These are phyloP conservation scores for Phytopythium kandeliae DNA, from an alignment of 352 stramenopile species.

Conservation along the genomic window DNA sequence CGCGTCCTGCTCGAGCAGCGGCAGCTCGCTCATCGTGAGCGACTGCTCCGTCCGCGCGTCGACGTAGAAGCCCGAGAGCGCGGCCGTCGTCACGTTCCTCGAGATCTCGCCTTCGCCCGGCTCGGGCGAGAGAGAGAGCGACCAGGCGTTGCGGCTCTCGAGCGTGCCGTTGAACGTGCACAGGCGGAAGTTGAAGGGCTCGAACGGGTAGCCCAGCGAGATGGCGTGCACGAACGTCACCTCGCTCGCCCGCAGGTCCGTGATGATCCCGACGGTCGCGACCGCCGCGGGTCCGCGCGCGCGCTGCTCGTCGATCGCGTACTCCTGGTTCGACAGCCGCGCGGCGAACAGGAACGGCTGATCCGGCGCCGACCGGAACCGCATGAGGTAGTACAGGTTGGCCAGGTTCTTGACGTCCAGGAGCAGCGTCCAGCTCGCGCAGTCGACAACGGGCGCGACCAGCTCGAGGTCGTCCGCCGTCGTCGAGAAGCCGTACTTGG, in stretches of 20 bases:
- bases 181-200: conserved; percentile 22
- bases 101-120: conserved; percentile 11
- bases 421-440: conserved; percentile 19
- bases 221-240: conserved; percentile 23
- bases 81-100: conserved; percentile 22
- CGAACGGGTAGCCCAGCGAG: conserved; percentile 26
- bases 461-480: conserved; percentile 18
- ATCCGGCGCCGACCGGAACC: conserved; percentile 6
- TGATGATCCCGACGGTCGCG: conserved; percentile 19
- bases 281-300: conserved; percentile 16
- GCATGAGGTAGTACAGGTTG: conserved; percentile 29
- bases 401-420: conserved; percentile 9
- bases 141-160: conserved; percentile 13
- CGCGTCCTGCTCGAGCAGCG: conserved; percentile 9
- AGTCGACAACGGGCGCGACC: conserved; percentile 38
- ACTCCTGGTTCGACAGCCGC: conserved; percentile 27
- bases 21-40: conserved; percentile 20
- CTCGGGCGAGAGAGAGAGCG: conserved; percentile 16
- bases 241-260: conserved; percentile 15
- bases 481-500: conserved; percentile 15
- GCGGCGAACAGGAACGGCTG: conserved; percentile 19
- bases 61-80: conserved; percentile 23
- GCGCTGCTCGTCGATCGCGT: conserved; percentile 12
- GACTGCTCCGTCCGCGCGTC: conserved; percentile 14
- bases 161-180: conserved; percentile 17